phyloP scores from a whole-genome alignment of 768 basidiomycete genomes.

The Tylopilus balloui region DNA sequence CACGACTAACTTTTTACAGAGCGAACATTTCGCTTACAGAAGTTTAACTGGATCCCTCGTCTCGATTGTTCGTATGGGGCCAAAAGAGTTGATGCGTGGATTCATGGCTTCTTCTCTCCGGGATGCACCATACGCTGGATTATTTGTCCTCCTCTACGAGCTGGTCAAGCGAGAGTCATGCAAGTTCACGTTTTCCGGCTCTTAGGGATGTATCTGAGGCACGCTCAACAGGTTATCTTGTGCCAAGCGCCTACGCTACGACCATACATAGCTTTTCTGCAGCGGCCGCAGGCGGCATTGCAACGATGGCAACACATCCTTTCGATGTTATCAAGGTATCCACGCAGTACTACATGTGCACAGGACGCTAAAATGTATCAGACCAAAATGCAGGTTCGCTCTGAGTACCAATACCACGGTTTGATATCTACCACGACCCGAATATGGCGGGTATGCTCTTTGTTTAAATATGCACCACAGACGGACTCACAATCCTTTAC shows the following conservation, averaged over 20 bases:
- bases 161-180: constrained; percentile 72
- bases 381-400: constrained; percentile 93
- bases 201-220: constrained; percentile 6
- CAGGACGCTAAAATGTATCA: constrained; percentile 26
- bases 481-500: neutral
- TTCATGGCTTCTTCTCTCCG: constrained; percentile 85
- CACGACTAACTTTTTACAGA: constrained; percentile 41
- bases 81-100: constrained; percentile 79
- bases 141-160: constrained; percentile 88
- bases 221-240: constrained; percentile 34
- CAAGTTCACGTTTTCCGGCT: constrained; percentile 30
- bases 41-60: constrained; percentile 55
- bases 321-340: constrained; percentile 92
- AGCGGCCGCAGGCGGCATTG: constrained; percentile 77
- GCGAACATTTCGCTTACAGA: constrained; percentile 70
- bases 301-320: constrained; percentile 83
- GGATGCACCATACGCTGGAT: constrained; percentile 90
- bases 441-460: constrained; percentile 61
- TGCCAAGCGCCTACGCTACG: constrained; percentile 43
- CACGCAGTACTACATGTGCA: neutral
- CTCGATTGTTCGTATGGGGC: constrained; percentile 63
- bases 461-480: neutral
- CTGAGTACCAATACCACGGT: constrained; percentile 68
- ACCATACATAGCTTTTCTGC: constrained; percentile 62
- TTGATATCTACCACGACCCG: constrained; percentile 58